These are phyloP conservation scores for Lunasporangiospora selenospora DNA, from an alignment of 192 early-diverging fungal species.

Conservation along the genomic window DNA sequence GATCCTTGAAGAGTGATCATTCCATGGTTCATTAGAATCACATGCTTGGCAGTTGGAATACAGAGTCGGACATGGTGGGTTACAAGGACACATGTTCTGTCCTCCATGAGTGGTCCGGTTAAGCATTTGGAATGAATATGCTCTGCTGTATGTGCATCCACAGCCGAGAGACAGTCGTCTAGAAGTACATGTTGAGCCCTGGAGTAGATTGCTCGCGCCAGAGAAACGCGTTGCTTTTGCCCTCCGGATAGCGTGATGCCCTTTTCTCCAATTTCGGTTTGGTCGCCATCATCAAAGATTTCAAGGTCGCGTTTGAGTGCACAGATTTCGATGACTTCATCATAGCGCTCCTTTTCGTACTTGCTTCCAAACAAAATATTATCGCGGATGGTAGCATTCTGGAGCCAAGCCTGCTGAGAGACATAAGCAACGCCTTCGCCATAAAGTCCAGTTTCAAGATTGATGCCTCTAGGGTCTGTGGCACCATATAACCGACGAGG, in stretches of 20 bases:
- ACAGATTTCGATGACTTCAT: slow-evolving; percentile 72
- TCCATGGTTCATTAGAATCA: slow-evolving; percentile 63
- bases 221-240: slow-evolving; percentile 77
- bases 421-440: slow-evolving; percentile 79
- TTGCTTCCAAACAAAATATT: slow-evolving; percentile 84
- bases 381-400: slow-evolving; percentile 68
- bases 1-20: slow-evolving; percentile 42
- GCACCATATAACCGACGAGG: slow-evolving; percentile 33
- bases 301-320: slow-evolving; percentile 83
- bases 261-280: slow-evolving; percentile 86
- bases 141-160: slow-evolving; percentile 87
- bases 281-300: slow-evolving; percentile 77
- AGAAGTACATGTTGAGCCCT: slow-evolving; percentile 61
- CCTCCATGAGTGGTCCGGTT: slow-evolving; percentile 68
- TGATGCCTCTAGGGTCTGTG: slow-evolving; percentile 43
- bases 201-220: slow-evolving; percentile 80
- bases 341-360: slow-evolving; percentile 71
- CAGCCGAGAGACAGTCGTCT: slow-evolving; percentile 84
- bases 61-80: slow-evolving; percentile 79
- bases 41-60: slow-evolving; percentile 54
- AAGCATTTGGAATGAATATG: slow-evolving; percentile 81
- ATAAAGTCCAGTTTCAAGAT: slow-evolving; percentile 38
- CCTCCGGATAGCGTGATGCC: slow-evolving; percentile 78
- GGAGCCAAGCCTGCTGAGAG: slow-evolving; percentile 71
- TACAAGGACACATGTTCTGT: slow-evolving; percentile 82